A percentile compares a stretch with the other conserved stretches of the same genome.
Conservation (phyloP, 2,329 filamentous ascomycete species). For the Arthrobotrys entomopaga region DNA sequence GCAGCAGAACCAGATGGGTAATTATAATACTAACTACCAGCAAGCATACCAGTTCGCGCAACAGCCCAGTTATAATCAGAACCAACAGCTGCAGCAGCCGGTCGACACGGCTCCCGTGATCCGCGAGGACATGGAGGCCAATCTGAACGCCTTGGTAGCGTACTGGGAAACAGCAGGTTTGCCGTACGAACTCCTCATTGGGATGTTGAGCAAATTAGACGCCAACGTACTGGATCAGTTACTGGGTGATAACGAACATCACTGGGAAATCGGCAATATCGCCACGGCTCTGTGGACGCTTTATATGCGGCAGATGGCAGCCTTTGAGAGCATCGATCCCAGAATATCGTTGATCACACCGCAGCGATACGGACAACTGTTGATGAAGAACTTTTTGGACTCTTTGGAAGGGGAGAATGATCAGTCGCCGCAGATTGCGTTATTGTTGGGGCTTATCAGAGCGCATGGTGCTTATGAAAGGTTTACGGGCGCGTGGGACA, state of each 20-base stretch:
- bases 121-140: no score
- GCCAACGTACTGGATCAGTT: not conserved
- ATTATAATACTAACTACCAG: no score
- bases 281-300: not conserved
- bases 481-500: no score
- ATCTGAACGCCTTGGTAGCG: not conserved
- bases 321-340: not conserved
- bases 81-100: not conserved
- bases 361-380: not conserved
- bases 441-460: not conserved
- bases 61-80: not conserved
- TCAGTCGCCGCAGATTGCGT: not conserved
- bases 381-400: not conserved
- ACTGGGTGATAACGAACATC: not conserved
- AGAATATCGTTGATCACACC: not conserved
- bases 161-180: slow-evolving; percentile 1
- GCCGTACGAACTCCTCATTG: not conserved
- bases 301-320: not conserved
- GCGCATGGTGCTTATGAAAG: no score
- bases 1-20: not conserved
- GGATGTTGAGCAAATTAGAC: not conserved
- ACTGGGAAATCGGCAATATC: not conserved
- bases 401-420: not conserved
- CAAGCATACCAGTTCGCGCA: no score
- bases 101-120: no score